Evolutionary conservation across 225 moss, liverwort and hornwort genomes (phyloP).

Genomic region (Physcomitrium patens): DNA sequence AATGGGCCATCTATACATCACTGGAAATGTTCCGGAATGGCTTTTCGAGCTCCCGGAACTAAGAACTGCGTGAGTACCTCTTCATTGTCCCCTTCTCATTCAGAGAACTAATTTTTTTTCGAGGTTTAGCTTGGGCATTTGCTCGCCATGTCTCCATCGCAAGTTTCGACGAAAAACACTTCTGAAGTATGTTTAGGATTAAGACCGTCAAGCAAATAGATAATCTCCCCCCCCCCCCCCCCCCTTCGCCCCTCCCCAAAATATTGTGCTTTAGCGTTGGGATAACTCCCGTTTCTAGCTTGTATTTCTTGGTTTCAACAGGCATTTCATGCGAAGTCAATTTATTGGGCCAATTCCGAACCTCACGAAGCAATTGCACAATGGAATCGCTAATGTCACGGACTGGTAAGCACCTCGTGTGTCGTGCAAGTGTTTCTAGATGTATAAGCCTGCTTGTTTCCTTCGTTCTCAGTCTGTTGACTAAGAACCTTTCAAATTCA

Average conservation of each 20-base stretch:
- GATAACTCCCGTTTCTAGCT: background rate
- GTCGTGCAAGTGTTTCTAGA: background rate
- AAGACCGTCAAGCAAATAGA: too few species aligned
- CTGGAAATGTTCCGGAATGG: slow-evolving; percentile 48
- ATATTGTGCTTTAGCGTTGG: background rate
- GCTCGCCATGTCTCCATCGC: background rate
- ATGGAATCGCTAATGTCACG: slow-evolving; percentile 49
- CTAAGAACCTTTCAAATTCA: background rate
- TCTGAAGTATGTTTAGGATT: too few species aligned
- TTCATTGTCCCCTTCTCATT: background rate
- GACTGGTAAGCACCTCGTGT: slow-evolving; percentile 35
- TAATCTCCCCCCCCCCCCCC: too few species aligned
- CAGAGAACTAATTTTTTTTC: background rate
- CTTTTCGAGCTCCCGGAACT: slow-evolving; percentile 49
- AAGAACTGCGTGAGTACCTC: slow-evolving; percentile 37
- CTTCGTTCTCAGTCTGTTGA: background rate
- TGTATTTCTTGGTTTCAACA: slow-evolving; percentile 20
- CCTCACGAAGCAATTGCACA: slow-evolving; percentile 47
- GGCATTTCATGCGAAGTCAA: slow-evolving; percentile 53
- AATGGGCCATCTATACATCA: slow-evolving; percentile 52
- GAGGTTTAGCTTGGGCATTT: background rate
- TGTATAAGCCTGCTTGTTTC: background rate
- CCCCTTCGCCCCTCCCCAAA: background rate
- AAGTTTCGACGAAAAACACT: background rate
- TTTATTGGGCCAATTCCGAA: slow-evolving; percentile 49